Base-by-base conservation (phyloP, 2,329 filamentous ascomycete species). In the Chrysoporthe cubensis region DNA sequence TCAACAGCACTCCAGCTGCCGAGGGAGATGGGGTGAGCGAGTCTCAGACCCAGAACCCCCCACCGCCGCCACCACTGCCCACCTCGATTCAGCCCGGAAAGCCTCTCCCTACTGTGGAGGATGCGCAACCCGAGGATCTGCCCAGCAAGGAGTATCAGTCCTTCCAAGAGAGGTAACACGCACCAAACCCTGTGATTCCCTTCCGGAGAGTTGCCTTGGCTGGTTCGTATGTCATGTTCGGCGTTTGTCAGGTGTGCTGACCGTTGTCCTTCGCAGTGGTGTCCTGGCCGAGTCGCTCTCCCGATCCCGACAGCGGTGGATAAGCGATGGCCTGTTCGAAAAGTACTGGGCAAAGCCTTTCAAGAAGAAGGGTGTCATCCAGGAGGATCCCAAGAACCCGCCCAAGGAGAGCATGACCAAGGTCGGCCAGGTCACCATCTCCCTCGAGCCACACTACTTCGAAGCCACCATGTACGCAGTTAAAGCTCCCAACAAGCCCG, bases 401-500 rank as follows among this genome's bases (percentile, higher is more conserved):
- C 80, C 89, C 70, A 89, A 91, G 77, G 87, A 93, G 58, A 88
- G 85, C 70, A 92, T 93, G 88, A 82, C 85, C 71, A 91, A 89
- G 77, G 85, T 93, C 32, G 92, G 93, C 72, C 87, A 86, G 72
- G 89, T 92, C 70, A 89, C 89, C 44, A 88, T 96, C 70, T 90
- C 88, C 32, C 88, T 94, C 69, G 92, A 94, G 77, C 93, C 93
- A 57, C 91, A 96, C 75, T 87, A 91, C 56, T 88, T 96, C 72
- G 91, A 94, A 72, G 91, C 91, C 18, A 90, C 87, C 59, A 87
- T 94, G 82, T 94, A 85, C 75, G 85, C 87, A 26, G 88, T 93
- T 68, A 91, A 91, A 74, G 89, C 91, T 64, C 82, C 85, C 8
- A 88, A 87, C 71, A 82, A 81, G 8, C 77, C 80, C 62, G 78